Percentiles rank a stretch among this genome's conserved stretches.
phyloP scores from a whole-genome alignment of 2,329 filamentous ascomycete species.

The Diaporthe destruens region DNA sequence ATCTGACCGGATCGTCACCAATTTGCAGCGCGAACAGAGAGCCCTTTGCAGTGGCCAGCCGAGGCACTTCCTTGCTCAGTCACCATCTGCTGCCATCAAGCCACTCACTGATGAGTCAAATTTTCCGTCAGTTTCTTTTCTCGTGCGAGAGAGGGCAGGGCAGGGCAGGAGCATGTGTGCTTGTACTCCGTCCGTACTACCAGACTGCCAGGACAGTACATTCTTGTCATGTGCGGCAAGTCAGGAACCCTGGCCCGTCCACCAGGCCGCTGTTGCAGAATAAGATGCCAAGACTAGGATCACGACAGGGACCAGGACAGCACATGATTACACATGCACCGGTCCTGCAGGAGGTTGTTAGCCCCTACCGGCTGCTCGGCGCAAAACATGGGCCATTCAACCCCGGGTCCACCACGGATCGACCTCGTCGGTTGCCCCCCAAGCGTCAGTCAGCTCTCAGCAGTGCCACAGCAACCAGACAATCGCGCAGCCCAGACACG shows the following conservation, averaged over 20 bases:
- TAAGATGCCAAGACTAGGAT: conserved; percentile 22
- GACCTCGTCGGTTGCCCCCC: neutral
- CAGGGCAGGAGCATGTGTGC: neutral
- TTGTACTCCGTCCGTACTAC: no score
- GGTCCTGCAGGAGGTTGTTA: conserved; percentile 23
- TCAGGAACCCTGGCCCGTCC: conserved; percentile 26
- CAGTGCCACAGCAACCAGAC: conserved; percentile 32
- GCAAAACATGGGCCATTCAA: conserved; percentile 28
- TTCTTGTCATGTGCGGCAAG: conserved; percentile 2
- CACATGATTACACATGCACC: conserved; percentile 8
- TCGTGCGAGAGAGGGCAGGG: neutral
- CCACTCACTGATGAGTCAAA: neutral
- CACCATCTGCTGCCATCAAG: neutral
- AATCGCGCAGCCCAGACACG: conserved; percentile 16
- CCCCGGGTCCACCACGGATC: conserved; percentile 29
- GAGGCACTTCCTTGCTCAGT: neutral
- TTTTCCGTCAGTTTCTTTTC: neutral
- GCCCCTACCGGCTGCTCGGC: conserved; percentile 31
- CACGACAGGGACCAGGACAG: neutral
- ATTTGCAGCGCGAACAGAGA: neutral
- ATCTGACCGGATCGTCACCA: conserved; percentile 28
- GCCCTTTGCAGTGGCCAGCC: neutral
- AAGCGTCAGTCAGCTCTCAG: conserved; percentile 29
- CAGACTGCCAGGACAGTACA: no score
- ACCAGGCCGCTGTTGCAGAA: conserved; percentile 32